Evolutionary conservation across 2,329 filamentous ascomycete genomes (phyloP).

Genomic region (Dactylellina leptospora): DNA sequence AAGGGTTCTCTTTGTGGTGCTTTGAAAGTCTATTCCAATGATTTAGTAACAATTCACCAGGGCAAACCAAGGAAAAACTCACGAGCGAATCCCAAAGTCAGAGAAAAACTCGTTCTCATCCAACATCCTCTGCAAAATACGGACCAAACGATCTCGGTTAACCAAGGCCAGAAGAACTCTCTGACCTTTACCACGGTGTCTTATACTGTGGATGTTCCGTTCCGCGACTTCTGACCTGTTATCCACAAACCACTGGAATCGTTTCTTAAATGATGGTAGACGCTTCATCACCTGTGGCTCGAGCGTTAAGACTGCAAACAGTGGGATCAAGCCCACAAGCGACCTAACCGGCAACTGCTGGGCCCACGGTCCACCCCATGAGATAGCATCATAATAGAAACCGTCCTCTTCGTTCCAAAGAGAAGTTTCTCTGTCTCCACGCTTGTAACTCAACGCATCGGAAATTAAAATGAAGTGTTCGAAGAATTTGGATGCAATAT

Average conservation of each 20-base stretch:
- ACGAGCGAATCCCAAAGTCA: conserved; percentile 85
- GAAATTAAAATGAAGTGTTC: conserved; percentile 98
- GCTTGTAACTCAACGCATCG: conserved; percentile 92
- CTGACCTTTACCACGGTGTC: conserved; percentile 87
- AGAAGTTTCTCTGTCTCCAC: conserved; percentile 72
- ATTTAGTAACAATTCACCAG: too few relatives aligned
- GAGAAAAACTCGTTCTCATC: conserved; percentile 93
- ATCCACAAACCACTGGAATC: conserved; percentile 92
- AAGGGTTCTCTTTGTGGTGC: conserved; percentile 86
- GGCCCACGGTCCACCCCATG: conserved; percentile 91
- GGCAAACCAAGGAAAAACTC: conserved; percentile 32
- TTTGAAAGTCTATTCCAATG: conserved; percentile 72
- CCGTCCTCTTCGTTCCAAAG: conserved; percentile 95
- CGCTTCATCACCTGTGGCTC: conserved; percentile 93
- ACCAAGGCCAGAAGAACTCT: conserved; percentile 87
- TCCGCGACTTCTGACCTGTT: conserved; percentile 86
- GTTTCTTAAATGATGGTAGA: conserved; percentile 90
- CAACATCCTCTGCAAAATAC: conserved; percentile 89
- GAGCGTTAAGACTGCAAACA: conserved; percentile 89
- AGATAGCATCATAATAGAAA: conserved; percentile 98
- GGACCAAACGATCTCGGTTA: conserved; percentile 88
- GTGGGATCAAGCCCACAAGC: conserved; percentile 88
- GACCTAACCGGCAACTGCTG: conserved; percentile 92
- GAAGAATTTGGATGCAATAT: conserved; percentile 92
- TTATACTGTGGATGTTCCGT: conserved; percentile 93